A percentile compares a stretch with the other conserved stretches of the same genome.
Conservation (phyloP, 495 filamentous ascomycete genomes). For the Hypoxylon intermedium region DNA sequence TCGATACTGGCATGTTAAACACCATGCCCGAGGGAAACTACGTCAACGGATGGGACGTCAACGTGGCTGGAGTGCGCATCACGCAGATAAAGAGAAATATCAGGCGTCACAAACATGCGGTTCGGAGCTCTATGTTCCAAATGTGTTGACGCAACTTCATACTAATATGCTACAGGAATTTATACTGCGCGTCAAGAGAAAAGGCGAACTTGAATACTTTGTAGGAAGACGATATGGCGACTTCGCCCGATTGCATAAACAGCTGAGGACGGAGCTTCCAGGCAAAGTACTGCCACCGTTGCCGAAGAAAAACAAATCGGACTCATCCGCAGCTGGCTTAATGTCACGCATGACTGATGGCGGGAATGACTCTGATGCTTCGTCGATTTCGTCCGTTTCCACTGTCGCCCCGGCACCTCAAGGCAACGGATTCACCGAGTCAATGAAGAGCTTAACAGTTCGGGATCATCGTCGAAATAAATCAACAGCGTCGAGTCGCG, state of each 20-base stretch:
- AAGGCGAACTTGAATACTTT: slow-evolving; percentile 72
- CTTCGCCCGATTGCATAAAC: slow-evolving; percentile 79
- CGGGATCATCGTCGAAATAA: slow-evolving; percentile 46
- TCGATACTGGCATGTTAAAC: slow-evolving; percentile 82
- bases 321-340: slow-evolving; percentile 65
- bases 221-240: slow-evolving; percentile 88
- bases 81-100: slow-evolving; percentile 84
- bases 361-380: slow-evolving; percentile 71
- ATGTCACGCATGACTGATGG: slow-evolving; percentile 53
- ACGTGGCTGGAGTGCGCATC: slow-evolving; percentile 88
- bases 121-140: slow-evolving; percentile 52
- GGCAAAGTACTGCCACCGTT: slow-evolving; percentile 88
- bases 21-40: slow-evolving; percentile 89
- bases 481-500: slow-evolving; percentile 40
- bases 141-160: neutral
- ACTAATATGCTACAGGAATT: slow-evolving; percentile 73
- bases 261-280: slow-evolving; percentile 82
- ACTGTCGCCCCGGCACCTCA: slow-evolving; percentile 49
- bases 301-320: slow-evolving; percentile 87
- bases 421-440: slow-evolving; percentile 36
- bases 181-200: slow-evolving; percentile 78
- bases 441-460: slow-evolving; percentile 54
- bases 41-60: slow-evolving; percentile 96
- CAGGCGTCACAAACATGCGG: slow-evolving; percentile 89
- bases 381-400: slow-evolving; percentile 79